phyloP scores from a whole-genome alignment of 345 rosid species.

The Capsella bursapastoris region DNA sequence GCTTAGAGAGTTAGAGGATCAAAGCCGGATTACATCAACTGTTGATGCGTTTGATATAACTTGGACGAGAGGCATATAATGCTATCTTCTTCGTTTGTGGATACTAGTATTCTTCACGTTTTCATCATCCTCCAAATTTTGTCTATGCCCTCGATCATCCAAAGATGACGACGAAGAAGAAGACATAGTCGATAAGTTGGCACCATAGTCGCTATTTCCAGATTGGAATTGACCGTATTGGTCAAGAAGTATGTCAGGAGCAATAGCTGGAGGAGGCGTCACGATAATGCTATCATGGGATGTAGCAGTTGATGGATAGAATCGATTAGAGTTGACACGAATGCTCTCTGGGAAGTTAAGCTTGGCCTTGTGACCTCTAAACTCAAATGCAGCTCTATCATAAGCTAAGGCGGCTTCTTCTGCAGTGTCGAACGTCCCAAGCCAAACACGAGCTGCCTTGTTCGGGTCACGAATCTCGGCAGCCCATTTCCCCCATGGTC shows the following conservation, averaged over 20 bases:
- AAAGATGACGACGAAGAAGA: slow-evolving; percentile 33
- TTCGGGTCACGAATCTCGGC: slow-evolving; percentile 44
- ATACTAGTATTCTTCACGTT: slow-evolving; percentile 24
- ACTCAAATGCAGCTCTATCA: slow-evolving; percentile 44
- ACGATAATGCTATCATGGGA: background rate
- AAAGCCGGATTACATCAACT: background rate
- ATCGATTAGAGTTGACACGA: slow-evolving; percentile 27
- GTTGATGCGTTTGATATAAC: slow-evolving; percentile 3
- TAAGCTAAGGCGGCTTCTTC: slow-evolving; percentile 47
- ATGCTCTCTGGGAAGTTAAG: slow-evolving; percentile 45
- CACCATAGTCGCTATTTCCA: background rate
- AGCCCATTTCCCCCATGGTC: slow-evolving; percentile 50
- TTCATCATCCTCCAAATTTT: slow-evolving; percentile 27
- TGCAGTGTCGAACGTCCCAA: slow-evolving; percentile 44
- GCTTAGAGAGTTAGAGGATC: background rate
- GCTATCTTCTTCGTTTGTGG: slow-evolving; percentile 42
- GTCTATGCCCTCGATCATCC: background rate
- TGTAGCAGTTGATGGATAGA: slow-evolving; percentile 21
- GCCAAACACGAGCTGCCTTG: slow-evolving; percentile 48
- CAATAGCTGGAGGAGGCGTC: slow-evolving; percentile 11
- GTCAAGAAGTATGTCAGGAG: slow-evolving; percentile 45
- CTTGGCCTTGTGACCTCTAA: slow-evolving; percentile 46
- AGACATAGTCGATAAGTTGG: slow-evolving; percentile 25
- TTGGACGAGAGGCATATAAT: background rate
- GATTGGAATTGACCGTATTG: slow-evolving; percentile 30